Conservation (phyloP, 2,329 filamentous ascomycete genomes). For the Leptodontidium sp. region DNA sequence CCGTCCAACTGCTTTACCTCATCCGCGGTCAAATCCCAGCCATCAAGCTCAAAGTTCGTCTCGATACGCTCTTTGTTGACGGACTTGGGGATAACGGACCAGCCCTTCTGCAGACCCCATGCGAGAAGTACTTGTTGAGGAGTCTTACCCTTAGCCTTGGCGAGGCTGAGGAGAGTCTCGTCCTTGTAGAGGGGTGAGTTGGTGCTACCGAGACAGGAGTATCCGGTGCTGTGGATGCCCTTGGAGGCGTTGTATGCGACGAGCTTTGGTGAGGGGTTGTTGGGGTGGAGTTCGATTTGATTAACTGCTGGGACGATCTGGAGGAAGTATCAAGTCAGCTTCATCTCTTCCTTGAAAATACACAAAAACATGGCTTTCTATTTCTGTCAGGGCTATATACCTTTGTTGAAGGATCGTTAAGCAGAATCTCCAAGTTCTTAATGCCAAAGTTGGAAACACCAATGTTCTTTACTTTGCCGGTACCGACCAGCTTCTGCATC, state of each 20-base stretch:
- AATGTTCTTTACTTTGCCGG: conserved; percentile 80
- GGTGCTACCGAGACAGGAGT: conserved; percentile 77
- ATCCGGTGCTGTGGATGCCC: conserved; percentile 78
- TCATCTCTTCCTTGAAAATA: background rate
- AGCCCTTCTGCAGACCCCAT: conserved; percentile 84
- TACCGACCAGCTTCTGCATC: conserved; percentile 73
- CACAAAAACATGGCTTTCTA: background rate
- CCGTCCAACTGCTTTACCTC: conserved; percentile 70
- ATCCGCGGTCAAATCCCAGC: conserved; percentile 75
- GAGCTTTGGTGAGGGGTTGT: conserved; percentile 82
- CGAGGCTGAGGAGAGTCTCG: conserved; percentile 66
- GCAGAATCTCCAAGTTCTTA: conserved; percentile 78
- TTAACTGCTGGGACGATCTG: conserved; percentile 73
- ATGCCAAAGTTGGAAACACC: conserved; percentile 89
- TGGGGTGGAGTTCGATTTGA: conserved; percentile 84
- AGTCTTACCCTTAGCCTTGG: conserved; percentile 71
- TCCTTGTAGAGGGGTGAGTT: conserved; percentile 76
- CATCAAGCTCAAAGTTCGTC: conserved; percentile 78
- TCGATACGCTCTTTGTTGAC: conserved; percentile 78
- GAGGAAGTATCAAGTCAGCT: conserved; percentile 2
- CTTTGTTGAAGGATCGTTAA: conserved; percentile 71
- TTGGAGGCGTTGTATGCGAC: conserved; percentile 76
- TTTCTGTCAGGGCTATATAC: conserved; percentile 48
- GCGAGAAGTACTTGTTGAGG: conserved; percentile 79
- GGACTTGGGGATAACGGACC: conserved; percentile 86